phyloP scores from a whole-genome alignment of 306 rosid species.

The Pterocarpus macrocarpus region DNA sequence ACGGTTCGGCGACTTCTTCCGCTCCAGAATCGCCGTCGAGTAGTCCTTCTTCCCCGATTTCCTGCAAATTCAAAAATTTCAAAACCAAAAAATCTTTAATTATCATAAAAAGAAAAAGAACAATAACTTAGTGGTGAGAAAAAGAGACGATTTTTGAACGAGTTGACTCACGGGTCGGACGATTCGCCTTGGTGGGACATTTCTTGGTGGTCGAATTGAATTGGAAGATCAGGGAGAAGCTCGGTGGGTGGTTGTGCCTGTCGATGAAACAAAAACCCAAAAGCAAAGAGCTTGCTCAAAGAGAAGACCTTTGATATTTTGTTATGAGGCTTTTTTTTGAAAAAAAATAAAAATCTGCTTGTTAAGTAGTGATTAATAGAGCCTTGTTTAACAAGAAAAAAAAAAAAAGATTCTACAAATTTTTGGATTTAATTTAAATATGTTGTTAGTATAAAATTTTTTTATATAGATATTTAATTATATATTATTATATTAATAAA shows the following conservation, averaged over 20 bases:
- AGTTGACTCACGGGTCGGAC: conserved; percentile 62
- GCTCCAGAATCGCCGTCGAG: conserved; percentile 67
- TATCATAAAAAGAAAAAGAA: background rate
- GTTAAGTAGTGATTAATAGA: too few species aligned
- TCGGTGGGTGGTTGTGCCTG: background rate
- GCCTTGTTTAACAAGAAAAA: background rate
- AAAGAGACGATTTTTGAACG: background rate
- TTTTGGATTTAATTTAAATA: too few species aligned
- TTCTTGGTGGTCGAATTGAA: background rate
- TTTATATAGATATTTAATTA: too few species aligned
- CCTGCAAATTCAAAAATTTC: conserved; percentile 38
- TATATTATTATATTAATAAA: too few species aligned
- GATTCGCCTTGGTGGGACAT: conserved; percentile 65
- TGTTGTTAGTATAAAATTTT: too few species aligned
- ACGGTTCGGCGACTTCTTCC: conserved; percentile 66
- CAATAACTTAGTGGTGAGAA: background rate
- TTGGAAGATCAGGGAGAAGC: conserved; percentile 16
- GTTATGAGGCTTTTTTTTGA: background rate
- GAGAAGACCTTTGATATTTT: background rate
- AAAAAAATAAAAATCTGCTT: too few species aligned
- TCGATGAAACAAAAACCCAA: background rate
- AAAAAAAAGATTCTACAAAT: too few species aligned
- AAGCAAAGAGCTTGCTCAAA: background rate
- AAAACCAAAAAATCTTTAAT: background rate
- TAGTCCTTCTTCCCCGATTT: conserved; percentile 63